Evolutionary conservation across 352 stramenopile genomes (phyloP), one percentile per base, ranked within the genome.

Genomic region (Phytophthora cryptogea): DNA sequence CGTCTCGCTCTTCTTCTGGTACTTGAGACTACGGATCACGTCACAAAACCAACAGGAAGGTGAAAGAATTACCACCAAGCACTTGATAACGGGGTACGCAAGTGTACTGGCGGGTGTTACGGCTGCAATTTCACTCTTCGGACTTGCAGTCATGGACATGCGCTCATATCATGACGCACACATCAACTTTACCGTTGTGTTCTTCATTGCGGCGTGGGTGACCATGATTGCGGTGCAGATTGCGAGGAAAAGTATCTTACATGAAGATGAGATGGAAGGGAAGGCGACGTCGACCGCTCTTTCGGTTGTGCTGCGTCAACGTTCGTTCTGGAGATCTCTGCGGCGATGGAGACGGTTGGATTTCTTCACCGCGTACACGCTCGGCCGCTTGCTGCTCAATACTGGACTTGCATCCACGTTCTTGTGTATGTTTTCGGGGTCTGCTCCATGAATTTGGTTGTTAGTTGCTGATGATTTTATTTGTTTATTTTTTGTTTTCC

Each of bases 81-180:
- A 67, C 14, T 32, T 58, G 27, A 4, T 46, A 31, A 28, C 37
- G 14, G 43, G 52, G 3, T 71, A 76, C 46, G 59, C 47, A 36
- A 74, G 62, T 30, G 44, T 90, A 0, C 33, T 65, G 20, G 39
- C 51, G 0, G 82, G 84, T 8, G 23, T 72, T 2, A 60, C 66
- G 3, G 39, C 76, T 2, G 59, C 81, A 0, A 58, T 73, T 26
- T 81, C 85, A 56, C 80, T 92, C 33, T 76, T 77, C 26, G 79
- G 82, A 1, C 70, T 96, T 13, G 83, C 82, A n/a, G 70, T 90
- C 17, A 66, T 90, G 45, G 83, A 94, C 69, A 93, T 96, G 87
- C 76, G 83, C 26, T 63, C 55, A 5, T 68, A 85, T 62, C 83
- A 92, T 55, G 74, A 91, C 48, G 69, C 73, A 2, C 87, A 96